phyloP scores from a whole-genome alignment of 495 filamentous ascomycete genomes.

The Lasiosphaeria ovina region DNA sequence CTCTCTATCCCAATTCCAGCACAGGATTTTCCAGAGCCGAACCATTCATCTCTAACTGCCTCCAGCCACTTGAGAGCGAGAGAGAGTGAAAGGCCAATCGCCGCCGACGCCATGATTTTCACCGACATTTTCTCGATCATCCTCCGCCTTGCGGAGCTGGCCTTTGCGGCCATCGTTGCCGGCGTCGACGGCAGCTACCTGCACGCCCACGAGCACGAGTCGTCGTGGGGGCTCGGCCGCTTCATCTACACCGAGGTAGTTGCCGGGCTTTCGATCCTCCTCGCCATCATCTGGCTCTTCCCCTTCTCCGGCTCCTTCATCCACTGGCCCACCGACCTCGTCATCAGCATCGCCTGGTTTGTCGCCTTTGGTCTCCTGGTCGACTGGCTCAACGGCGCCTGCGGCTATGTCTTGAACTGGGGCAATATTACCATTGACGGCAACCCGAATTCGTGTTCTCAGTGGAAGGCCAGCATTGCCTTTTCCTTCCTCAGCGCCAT shows the following conservation, averaged over 20 bases:
- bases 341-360: conserved; percentile 63
- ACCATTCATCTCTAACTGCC: not conserved
- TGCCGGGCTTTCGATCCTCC: conserved; percentile 45
- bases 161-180: conserved; percentile 47
- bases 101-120: conserved; percentile 37
- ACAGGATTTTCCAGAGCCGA: not conserved
- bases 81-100: not conserved
- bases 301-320: conserved; percentile 45
- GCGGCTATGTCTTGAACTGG: conserved; percentile 82
- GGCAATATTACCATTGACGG: conserved; percentile 85
- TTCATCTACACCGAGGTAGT: conserved; percentile 51
- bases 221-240: conserved; percentile 40
- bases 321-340: conserved; percentile 53
- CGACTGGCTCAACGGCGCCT: conserved; percentile 47
- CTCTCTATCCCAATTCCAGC: not conserved
- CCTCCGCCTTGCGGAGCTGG: conserved; percentile 48
- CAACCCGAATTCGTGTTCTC: conserved; percentile 55
- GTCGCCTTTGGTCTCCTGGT: conserved; percentile 63
- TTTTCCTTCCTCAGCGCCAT: conserved; percentile 67
- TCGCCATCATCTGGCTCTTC: conserved; percentile 49
- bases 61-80: not conserved
- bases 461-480: conserved; percentile 66
- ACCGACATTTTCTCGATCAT: conserved; percentile 40
- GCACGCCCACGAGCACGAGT: conserved; percentile 27
- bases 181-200: conserved; percentile 48